A percentile compares a stretch with the other conserved stretches of the same genome.
These are phyloP conservation scores for Ceratobasidium sp. DNA, from an alignment of 1,284 basidiomycete genomes.

Conservation along the genomic window DNA sequence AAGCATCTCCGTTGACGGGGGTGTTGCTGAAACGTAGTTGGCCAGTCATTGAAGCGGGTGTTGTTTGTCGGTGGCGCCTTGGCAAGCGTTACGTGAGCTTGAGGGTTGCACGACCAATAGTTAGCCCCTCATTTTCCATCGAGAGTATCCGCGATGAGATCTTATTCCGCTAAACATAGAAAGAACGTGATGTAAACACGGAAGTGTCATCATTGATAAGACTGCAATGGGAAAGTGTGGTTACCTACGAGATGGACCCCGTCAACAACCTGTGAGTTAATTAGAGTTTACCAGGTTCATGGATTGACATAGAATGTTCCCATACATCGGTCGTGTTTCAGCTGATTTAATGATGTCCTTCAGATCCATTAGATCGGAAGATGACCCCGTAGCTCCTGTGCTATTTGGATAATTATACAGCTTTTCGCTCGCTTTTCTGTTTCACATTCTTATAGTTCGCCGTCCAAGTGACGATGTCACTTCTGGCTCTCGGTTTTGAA, in stretches of 20 bases:
- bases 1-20: too few relatives aligned
- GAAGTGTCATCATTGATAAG: slow-evolving; percentile 12
- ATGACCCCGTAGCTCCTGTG: slow-evolving; percentile 1
- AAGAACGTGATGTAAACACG: slow-evolving; percentile 27
- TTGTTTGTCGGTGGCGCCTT: neutral
- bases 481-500: neutral
- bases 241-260: slow-evolving; percentile 1
- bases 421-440: slow-evolving; percentile 26
- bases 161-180: slow-evolving; percentile 16
- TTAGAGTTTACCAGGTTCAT: slow-evolving; percentile 17
- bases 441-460: slow-evolving; percentile 13
- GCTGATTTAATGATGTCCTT: neutral
- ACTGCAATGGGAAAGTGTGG: slow-evolving; percentile 17
- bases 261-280: neutral
- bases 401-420: slow-evolving; percentile 1
- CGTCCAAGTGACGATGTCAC: neutral
- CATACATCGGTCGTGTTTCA: slow-evolving; percentile 23
- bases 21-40: too few relatives aligned
- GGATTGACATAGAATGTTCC: slow-evolving; percentile 23
- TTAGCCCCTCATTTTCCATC: neutral
- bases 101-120: neutral
- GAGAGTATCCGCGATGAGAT: slow-evolving; percentile 11
- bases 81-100: slow-evolving; percentile 1
- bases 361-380: slow-evolving; percentile 29
- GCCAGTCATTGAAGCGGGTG: neutral